Evolutionary conservation across 495 filamentous ascomycete genomes (phyloP).

Genomic region (Aspergillus mulundensis): DNA sequence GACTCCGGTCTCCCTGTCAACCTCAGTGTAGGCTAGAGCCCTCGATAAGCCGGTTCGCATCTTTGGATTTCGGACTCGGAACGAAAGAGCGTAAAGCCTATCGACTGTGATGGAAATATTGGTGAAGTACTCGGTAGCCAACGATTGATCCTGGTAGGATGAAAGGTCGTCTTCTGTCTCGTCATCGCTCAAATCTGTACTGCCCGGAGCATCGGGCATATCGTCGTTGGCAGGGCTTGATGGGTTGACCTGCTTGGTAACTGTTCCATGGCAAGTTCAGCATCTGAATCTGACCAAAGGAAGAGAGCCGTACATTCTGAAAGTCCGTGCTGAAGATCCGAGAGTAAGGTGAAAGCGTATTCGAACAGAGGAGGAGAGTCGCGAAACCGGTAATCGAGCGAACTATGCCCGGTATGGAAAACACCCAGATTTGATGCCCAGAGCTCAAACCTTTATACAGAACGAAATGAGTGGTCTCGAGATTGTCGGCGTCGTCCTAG

Average conservation of each 20-base stretch:
- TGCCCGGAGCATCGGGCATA: neutral
- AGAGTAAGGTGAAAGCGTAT: neutral
- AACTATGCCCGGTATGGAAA: neutral
- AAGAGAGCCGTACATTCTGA: neutral
- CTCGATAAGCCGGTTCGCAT: neutral
- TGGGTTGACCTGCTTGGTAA: neutral
- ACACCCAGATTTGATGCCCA: slow-evolving; percentile 2
- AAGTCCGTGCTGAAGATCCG: neutral
- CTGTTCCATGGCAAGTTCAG: neutral
- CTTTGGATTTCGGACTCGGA: neutral
- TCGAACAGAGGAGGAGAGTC: neutral
- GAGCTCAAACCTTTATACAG: neutral
- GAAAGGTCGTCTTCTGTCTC: neutral
- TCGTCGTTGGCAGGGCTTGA: neutral
- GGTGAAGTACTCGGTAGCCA: neutral
- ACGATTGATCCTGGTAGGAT: neutral
- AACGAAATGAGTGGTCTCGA: neutral
- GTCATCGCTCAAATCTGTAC: neutral
- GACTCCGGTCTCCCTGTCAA: neutral
- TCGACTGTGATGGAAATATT: neutral
- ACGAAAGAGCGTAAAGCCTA: neutral
- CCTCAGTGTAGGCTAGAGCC: neutral
- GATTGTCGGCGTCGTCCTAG: neutral
- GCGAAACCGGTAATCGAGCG: neutral
- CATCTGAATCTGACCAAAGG: too few relatives aligned